Conservation (phyloP, 2,329 filamentous ascomycete species). For the Pseudogymnoascus sp. region DNA sequence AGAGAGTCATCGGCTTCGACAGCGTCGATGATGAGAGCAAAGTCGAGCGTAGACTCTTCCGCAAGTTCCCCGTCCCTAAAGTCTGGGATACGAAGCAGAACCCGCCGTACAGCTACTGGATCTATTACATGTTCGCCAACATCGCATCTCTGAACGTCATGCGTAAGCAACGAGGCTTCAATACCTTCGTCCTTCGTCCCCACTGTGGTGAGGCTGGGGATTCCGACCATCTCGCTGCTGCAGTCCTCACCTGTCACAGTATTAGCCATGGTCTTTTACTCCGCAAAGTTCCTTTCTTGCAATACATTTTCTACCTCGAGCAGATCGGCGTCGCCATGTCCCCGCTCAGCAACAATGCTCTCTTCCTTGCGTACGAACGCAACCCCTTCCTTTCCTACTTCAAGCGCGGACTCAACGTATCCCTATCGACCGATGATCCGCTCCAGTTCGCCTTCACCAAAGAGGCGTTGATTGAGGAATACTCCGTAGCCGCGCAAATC, state of each 20-base stretch:
- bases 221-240: constrained; percentile 89
- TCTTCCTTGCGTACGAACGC: constrained; percentile 93
- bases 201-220: constrained; percentile 97
- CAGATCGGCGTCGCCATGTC: constrained; percentile 99
- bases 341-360: constrained; percentile 93
- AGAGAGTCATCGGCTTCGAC: constrained; percentile 93
- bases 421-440: constrained; percentile 91
- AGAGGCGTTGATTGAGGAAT: constrained; percentile 95
- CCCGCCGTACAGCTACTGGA: constrained; percentile 97
- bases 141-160: constrained; percentile 87
- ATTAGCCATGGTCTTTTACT: constrained; percentile 92
- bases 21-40: constrained; percentile 99
- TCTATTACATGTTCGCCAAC: constrained; percentile 95
- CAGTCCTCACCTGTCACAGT: constrained; percentile 87
- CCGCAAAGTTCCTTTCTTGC: constrained; percentile 86
- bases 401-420: constrained; percentile 88
- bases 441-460: constrained; percentile 98
- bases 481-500: constrained; percentile 95
- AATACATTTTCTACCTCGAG: constrained; percentile 97
- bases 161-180: constrained; percentile 87
- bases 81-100: constrained; percentile 91
- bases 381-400: constrained; percentile 97
- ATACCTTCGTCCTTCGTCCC: constrained; percentile 85
- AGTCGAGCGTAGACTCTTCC: constrained; percentile 85
- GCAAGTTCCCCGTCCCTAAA: constrained; percentile 86